Evolutionary conservation across 306 rosid genomes (phyloP), one percentile per base, ranked within the genome.

Genomic region (Boehmeria nivea): DNA sequence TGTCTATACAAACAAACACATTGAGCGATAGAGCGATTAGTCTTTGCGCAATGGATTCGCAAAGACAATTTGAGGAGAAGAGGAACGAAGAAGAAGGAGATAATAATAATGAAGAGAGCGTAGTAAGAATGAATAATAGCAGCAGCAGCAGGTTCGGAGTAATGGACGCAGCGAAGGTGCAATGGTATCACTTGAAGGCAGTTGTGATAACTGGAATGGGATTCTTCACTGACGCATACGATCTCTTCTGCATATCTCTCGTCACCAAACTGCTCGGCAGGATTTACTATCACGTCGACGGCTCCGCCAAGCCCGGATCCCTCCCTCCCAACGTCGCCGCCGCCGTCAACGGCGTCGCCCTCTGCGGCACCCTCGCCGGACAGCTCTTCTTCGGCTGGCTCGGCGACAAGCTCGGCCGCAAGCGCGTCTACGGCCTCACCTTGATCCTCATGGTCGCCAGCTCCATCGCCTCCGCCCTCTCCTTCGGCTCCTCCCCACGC

Each of bases 201-300:
- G 54, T 49, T 13, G 31, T 49, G 31, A 8, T 49, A 15, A 49
- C 54, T 6, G 34, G 54, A 22, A 49, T 49, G 54, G 54, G 54
- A 28, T 49, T 49, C 54, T 49, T 23, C 33, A 49, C 54, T 4
- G 54, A 49, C 33, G 54, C 54, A 13, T 49, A 49, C 17, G 54
- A 49, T 14, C 54, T 49, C 24, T 49, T 46, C 52, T 46, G 52
- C 52, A 70, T 78, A 24, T 72, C 84, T 4, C 76, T 66, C 17
- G 84, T 78, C 55, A 74, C 84, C n/a, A 78, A 78, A 38, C 72
- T 78, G 27, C 78, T 78, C 11, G 81, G 84, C 2, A 72, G 81
- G 18, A 59, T 74, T 13, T 78, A 74, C 44, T 74, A 74, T 61
- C 55, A 57, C 1, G 25, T 67, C 6, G 39, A 40, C 0, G 72